Percentiles rank a stretch among this genome's conserved stretches.
phyloP scores from a whole-genome alignment of 208 protist genomes.

The Wallacemonas sp. region DNA sequence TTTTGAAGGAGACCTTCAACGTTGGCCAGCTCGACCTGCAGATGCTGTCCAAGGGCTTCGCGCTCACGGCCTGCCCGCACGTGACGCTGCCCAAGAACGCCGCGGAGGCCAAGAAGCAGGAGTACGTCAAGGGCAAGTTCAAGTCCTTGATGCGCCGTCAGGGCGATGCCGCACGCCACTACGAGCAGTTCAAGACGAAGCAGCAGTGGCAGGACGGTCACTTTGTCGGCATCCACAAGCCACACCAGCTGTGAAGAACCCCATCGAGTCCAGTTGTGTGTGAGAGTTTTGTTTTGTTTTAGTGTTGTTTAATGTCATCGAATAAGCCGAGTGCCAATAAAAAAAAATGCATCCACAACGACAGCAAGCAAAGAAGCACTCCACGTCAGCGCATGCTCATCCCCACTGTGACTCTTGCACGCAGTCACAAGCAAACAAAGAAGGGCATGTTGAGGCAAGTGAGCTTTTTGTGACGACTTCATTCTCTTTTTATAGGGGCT shows the following conservation, averaged over 20 bases:
- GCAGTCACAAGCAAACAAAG: no score
- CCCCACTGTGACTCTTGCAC: no score
- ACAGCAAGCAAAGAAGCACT: no score
- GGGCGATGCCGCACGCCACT: conserved; percentile 65
- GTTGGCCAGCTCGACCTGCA: conserved; percentile 90
- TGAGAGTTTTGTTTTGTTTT: no score
- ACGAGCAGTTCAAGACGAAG: conserved; percentile 83
- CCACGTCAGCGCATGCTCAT: no score
- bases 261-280: no score
- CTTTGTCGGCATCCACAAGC: conserved; percentile 65
- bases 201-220: conserved; percentile 79
- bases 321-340: conserved; percentile 4
- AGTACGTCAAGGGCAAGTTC: conserved; percentile 91
- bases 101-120: conserved; percentile 60
- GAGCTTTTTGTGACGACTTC: no score
- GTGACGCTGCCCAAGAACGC: conserved; percentile 78
- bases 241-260: neutral
- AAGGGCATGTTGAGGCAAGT: no score
- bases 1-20: conserved; percentile 94
- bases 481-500: no score
- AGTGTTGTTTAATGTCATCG: no score
- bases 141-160: conserved; percentile 80
- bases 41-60: conserved; percentile 92
- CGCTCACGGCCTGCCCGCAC: conserved; percentile 83
- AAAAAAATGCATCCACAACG: neutral